phyloP scores from a whole-genome alignment of 345 rosid genomes.

The Ceriops zippeliana region DNA sequence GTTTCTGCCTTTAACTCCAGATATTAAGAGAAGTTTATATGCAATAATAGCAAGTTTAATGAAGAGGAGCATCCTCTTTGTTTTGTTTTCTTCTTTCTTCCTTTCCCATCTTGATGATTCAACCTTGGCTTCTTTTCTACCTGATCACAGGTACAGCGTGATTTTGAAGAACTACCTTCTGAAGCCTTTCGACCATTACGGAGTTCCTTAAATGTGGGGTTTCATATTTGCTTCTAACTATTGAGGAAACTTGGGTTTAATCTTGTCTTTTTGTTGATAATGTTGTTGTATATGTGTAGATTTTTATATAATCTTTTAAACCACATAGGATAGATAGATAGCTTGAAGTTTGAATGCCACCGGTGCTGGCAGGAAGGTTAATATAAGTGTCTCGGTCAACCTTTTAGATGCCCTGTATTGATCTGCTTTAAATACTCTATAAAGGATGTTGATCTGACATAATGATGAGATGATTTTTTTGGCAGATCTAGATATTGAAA shows the following conservation, averaged over 20 bases:
- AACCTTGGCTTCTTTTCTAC: conserved; percentile 11
- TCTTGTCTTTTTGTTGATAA: background rate
- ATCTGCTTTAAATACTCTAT: background rate
- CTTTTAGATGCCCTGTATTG: background rate
- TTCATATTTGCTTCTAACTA: conserved; percentile 4
- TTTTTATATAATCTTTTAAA: conserved; percentile 1
- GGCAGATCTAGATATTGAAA: background rate
- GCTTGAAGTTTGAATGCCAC: background rate
- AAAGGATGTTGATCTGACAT: background rate
- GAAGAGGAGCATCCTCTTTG: background rate
- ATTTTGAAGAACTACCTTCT: conserved; percentile 93
- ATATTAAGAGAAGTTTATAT: background rate
- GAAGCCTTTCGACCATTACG: conserved; percentile 84
- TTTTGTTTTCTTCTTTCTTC: background rate
- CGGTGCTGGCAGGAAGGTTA: background rate
- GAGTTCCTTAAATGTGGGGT: conserved; percentile 73
- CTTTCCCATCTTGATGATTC: background rate
- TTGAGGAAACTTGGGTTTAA: conserved; percentile 9
- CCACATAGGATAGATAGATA: background rate
- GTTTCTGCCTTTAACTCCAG: too few relatives aligned
- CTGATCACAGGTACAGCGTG: conserved; percentile 80
- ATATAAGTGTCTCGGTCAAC: background rate
- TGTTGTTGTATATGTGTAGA: background rate
- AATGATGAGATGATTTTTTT: background rate
- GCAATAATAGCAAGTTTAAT: background rate